Evolutionary conservation across 257 asterid genomes (phyloP).

Genomic region (Coffea canephora): DNA sequence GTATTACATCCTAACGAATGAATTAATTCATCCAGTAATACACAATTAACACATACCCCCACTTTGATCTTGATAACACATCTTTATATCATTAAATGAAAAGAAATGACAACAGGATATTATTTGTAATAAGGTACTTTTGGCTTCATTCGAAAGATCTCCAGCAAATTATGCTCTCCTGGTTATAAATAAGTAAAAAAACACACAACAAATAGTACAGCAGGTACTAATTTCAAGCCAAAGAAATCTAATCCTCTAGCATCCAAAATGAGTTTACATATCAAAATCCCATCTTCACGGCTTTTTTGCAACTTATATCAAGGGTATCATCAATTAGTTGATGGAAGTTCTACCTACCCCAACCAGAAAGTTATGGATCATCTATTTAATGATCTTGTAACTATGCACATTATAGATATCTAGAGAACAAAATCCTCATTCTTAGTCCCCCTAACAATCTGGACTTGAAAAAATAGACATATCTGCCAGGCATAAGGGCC

Average conservation of each 20-base stretch:
- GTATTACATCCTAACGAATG: too few species aligned
- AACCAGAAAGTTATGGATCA: background rate
- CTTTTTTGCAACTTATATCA: background rate
- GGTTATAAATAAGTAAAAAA: background rate
- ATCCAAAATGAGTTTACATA: background rate
- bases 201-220: background rate
- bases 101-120: background rate
- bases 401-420: background rate
- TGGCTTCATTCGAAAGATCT: background rate
- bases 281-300: background rate
- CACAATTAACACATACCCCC: background rate
- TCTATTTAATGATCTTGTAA: too few species aligned
- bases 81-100: too few species aligned
- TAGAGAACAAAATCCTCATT: background rate
- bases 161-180: background rate
- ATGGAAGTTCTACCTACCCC: background rate
- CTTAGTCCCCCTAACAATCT: background rate
- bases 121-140: background rate
- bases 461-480: background rate
- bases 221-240: background rate
- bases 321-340: background rate
- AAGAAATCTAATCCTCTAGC: background rate
- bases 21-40: background rate
- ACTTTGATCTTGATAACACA: background rate
- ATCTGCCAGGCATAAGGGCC: background rate